Percentiles rank a stretch among this genome's conserved stretches.
These are phyloP conservation scores for Diaporthe amygdali DNA, from an alignment of 2,329 filamentous ascomycete genomes.

Conservation along the genomic window DNA sequence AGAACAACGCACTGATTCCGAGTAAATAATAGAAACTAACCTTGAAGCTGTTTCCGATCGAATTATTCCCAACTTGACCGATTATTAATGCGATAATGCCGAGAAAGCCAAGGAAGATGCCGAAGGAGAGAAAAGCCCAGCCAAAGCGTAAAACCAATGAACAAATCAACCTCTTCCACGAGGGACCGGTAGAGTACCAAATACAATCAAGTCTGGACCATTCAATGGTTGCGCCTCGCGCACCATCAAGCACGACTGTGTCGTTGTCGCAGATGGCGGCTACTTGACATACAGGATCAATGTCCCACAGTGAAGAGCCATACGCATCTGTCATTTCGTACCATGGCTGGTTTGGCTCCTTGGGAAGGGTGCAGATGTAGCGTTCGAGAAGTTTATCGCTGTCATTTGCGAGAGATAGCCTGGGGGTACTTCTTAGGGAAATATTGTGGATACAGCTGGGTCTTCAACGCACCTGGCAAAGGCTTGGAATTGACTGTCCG, in stretches of 20 bases:
- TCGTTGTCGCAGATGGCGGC: slow-evolving; percentile 40
- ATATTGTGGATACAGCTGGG: too few relatives aligned
- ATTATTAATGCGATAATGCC: too few relatives aligned
- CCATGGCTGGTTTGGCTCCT: slow-evolving; percentile 32
- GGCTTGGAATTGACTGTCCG: slow-evolving; percentile 41
- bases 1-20: too few relatives aligned
- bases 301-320: slow-evolving; percentile 39
- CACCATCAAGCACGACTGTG: slow-evolving; percentile 40
- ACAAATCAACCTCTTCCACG: not conserved
- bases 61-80: too few relatives aligned
- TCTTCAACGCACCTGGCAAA: too few relatives aligned
- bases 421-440: too few relatives aligned
- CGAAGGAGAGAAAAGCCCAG: not conserved
- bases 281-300: slow-evolving; percentile 38
- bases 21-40: too few relatives aligned
- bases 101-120: not conserved
- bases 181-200: not conserved
- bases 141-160: not conserved
- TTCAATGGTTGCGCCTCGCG: slow-evolving; percentile 36
- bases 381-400: slow-evolving; percentile 40
- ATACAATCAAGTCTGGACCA: slow-evolving; percentile 38
- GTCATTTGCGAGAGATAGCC: slow-evolving; percentile 40
- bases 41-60: too few relatives aligned
- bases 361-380: slow-evolving; percentile 37
- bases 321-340: slow-evolving; percentile 39